These are phyloP conservation scores for Candida methanosorbosa DNA, from an alignment of 805 yeast species.

Conservation along the genomic window DNA sequence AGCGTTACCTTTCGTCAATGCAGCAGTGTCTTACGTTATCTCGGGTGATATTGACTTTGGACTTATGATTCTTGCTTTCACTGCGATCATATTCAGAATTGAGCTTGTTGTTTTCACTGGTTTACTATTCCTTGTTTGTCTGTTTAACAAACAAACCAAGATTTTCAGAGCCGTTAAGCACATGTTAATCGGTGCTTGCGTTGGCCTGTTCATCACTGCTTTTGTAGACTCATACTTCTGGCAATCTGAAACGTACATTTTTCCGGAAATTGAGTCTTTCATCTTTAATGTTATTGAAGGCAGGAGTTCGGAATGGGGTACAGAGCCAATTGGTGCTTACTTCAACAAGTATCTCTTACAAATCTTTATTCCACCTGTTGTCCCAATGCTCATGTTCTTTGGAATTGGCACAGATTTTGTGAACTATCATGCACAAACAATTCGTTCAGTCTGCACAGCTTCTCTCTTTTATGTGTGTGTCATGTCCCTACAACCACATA, in stretches of 20 bases:
- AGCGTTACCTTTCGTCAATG: slow-evolving; percentile 64
- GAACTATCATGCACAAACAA: slow-evolving; percentile 19
- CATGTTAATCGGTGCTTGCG: slow-evolving; percentile 37
- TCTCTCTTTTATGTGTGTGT: slow-evolving; percentile 46
- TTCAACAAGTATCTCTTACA: slow-evolving; percentile 43
- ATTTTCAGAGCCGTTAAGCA: slow-evolving; percentile 30
- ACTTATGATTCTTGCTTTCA: slow-evolving; percentile 47
- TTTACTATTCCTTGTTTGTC: slow-evolving; percentile 38
- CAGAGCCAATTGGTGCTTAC: slow-evolving; percentile 66
- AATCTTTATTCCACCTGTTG: slow-evolving; percentile 39
- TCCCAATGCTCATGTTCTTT: slow-evolving; percentile 25
- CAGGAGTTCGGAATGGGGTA: slow-evolving; percentile 74
- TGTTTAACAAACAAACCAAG: slow-evolving; percentile 39
- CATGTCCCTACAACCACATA: slow-evolving; percentile 81
- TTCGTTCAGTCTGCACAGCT: slow-evolving; percentile 41
- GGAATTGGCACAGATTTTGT: slow-evolving; percentile 22
- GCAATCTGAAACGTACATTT: slow-evolving; percentile 32
- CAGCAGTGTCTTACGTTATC: slow-evolving; percentile 43
- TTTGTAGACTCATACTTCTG: slow-evolving; percentile 72
- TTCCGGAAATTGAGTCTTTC: slow-evolving; percentile 71
- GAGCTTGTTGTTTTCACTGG: slow-evolving; percentile 56
- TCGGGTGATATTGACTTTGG: slow-evolving; percentile 38
- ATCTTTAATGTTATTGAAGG: slow-evolving; percentile 71
- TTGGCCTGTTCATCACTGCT: slow-evolving; percentile 42
- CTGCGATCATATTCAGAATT: slow-evolving; percentile 61